Base-by-base conservation (phyloP, 371 early-diverging fungal genomes). In the Rhizopus sp. region DNA sequence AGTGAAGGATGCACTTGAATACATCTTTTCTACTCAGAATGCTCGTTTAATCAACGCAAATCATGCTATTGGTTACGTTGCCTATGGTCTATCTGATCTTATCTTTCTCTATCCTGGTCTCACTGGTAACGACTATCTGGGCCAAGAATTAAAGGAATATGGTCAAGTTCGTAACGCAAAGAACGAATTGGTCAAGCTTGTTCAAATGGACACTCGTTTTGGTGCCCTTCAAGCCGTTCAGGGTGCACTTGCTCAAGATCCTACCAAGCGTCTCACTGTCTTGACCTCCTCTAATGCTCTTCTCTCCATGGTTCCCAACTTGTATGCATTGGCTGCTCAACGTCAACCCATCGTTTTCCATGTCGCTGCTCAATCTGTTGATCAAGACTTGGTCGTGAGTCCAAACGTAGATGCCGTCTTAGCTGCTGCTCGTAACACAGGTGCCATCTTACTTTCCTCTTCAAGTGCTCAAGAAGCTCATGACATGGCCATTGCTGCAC, bases 211-310 rank as follows among this genome's bases (percentile, higher is more conserved):
- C 39, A 93, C 95, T 46, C 86, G 93, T 48, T 64, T 73, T 15
- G 93, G 94, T 62, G 93, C 95, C 40, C 87, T 88, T 13, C 79
- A 85, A 30, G 90, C 88, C n/a, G 82, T 93, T 38, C 87, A 87
- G 60, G 96, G 94, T 54, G 89, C 92, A 12, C 68, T 89, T 50
- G 79, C 71, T 12, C 68, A 75, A 30, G 53, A 63, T 23, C 59
- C 51, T 35, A 53, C 58, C 58, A 62, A 86, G 83, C 13, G 58
- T 61, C 10, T 63, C 60, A 69, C 91, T 0, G 88, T 89, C 31
- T 69, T 94, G 48, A 77, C 90, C 0, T 80, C 87, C 15, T 87
- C 89, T 16, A 85, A 83, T 41, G 89, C 92, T 0, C 78, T 95
- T 45, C 73, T 87, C 10, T 80, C 84, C 50, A 91, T 95, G 92